Evolutionary conservation across 768 basidiomycete species (phyloP).

Genomic region (Pleurotus giganteus): DNA sequence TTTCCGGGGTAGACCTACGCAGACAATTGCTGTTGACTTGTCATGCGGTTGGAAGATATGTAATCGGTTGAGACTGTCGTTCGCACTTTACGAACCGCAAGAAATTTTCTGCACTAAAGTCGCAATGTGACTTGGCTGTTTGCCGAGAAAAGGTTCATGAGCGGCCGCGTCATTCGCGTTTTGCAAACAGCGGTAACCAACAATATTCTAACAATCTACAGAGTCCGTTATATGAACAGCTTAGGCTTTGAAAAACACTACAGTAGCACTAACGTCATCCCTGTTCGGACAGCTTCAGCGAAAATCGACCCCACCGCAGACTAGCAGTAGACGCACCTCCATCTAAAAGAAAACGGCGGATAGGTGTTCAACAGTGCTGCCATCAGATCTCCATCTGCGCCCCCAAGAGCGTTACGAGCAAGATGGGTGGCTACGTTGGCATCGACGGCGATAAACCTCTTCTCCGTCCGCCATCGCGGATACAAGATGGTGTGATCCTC

Average conservation of each 20-base stretch:
- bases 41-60: too few species aligned
- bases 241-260: slow-evolving; percentile 11
- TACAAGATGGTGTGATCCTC: slow-evolving; percentile 35
- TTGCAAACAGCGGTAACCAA: too few species aligned
- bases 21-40: too few species aligned
- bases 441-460: slow-evolving; percentile 39
- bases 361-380: slow-evolving; percentile 37
- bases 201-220: background rate
- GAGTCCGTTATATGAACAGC: background rate
- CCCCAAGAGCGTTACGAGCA: slow-evolving; percentile 53
- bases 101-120: too few species aligned
- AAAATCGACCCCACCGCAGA: background rate
- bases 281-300: background rate
- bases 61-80: too few species aligned
- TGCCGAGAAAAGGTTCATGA: too few species aligned
- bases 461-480: slow-evolving; percentile 32
- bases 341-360: slow-evolving; percentile 33
- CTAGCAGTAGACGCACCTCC: slow-evolving; percentile 29
- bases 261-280: slow-evolving; percentile 12
- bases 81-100: too few species aligned
- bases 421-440: slow-evolving; percentile 50
- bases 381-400: slow-evolving; percentile 41
- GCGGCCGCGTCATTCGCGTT: too few species aligned
- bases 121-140: too few species aligned
- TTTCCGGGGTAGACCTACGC: too few species aligned